Evolutionary conservation across 129 eudicot species (phyloP).

Genomic region (Silybum marianum): DNA sequence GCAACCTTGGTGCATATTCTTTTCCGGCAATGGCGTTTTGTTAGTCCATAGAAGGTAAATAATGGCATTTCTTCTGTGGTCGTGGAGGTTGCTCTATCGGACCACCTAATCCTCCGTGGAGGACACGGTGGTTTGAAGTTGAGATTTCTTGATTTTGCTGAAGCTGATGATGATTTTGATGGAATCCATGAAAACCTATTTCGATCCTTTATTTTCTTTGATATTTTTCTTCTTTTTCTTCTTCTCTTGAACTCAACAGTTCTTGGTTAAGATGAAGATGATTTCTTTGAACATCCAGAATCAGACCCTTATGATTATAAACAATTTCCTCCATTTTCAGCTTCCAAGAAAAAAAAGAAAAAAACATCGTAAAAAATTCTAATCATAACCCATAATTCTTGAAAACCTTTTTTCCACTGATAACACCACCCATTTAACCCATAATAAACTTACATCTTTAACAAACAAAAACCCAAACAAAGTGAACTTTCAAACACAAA

Average conservation of each 20-base stretch:
- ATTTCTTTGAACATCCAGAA: constrained; percentile 77
- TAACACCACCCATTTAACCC: not conserved
- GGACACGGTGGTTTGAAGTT: constrained; percentile 25
- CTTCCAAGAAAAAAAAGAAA: constrained; percentile 27
- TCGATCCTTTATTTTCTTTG: not conserved
- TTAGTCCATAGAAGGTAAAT: constrained; percentile 33
- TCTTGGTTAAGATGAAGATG: constrained; percentile 38
- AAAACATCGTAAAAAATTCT: not conserved
- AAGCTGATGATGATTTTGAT: constrained; percentile 36
- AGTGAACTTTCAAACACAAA: too few relatives aligned
- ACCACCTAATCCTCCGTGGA: constrained; percentile 32
- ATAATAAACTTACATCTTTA: too few relatives aligned
- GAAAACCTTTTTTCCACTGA: constrained; percentile 9
- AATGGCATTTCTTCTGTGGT: constrained; percentile 47
- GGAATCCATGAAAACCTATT: constrained; percentile 39
- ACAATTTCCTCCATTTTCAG: constrained; percentile 52
- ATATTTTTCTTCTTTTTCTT: not conserved
- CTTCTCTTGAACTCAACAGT: constrained; percentile 16
- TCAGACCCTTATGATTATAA: constrained; percentile 54
- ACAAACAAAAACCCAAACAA: too few relatives aligned
- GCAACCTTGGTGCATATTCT: constrained; percentile 54
- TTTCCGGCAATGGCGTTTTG: not conserved
- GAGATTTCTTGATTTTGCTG: constrained; percentile 42
- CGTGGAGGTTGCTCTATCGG: constrained; percentile 19
- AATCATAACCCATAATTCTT: constrained; percentile 14